Evolutionary conservation across 805 yeast species (phyloP), one percentile per base, ranked within the genome.

Genomic region (Novakomyces olei): DNA sequence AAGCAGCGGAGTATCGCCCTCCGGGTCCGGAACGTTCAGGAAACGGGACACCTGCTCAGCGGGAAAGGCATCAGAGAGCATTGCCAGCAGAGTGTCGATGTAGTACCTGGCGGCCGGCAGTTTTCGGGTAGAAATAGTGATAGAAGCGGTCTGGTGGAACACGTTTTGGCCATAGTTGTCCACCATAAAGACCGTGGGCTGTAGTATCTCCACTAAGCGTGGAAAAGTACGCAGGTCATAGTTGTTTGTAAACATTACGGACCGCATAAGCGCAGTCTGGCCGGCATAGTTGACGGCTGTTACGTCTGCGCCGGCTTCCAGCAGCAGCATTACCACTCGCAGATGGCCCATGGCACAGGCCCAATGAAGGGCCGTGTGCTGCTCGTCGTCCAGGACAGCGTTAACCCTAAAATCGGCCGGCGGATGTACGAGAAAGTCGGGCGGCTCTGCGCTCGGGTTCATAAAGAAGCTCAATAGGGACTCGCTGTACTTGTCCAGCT

Each of bases 311-410:
- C 93, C 92, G 26, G 73, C 68, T 19, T 69, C 60, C 19, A 79
- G 54, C 27, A 88, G 60, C 9, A 81, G 65, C 41, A 75, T 88
- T 35, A 79, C 71, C 53, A 83, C 70, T 30, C 64, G 65, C 22
- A 74, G 53, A 48, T 73, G 78, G 3, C 96, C 98, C 67, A 88
- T 80, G 1, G 96, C 76, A 38, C 95, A 80, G 0, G 96, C 92
- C 95, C 96, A 88, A 53, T 88, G 98, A 42, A 88, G 70, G 2
- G 92, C 75, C 0, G 94, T 77, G 47, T 88, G 91, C 1, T 93
- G 91, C 47, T 88, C 95, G 37, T 78, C 83, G 49, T 88, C 98
- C 17, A 88, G 78, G 3, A 80, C 71, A 34, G 75, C 78, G 55
- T 72, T 65, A 38, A 77, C 63, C 41, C 76, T 68, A 43, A 75